phyloP scores from a whole-genome alignment of 306 rosid genomes.

The Lathyrus tuberosus region DNA sequence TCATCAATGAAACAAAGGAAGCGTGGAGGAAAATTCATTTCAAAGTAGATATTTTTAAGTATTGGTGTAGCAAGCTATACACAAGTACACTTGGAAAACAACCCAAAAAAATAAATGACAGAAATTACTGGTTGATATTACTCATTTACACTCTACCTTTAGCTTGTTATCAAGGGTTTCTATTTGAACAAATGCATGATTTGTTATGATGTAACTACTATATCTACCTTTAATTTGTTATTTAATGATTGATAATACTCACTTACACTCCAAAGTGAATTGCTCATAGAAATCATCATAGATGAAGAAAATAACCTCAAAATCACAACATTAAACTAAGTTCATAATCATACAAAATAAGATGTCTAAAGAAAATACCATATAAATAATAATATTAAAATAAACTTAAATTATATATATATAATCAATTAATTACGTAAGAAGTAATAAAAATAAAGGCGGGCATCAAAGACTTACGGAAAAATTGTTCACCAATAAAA shows the following conservation, averaged over 20 bases:
- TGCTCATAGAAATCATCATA: background rate
- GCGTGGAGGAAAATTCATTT: slow-evolving; percentile 28
- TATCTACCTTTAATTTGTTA: no score
- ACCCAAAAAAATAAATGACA: slow-evolving; percentile 20
- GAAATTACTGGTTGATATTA: no score
- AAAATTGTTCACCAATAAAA: background rate
- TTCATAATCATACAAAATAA: background rate
- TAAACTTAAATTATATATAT: background rate
- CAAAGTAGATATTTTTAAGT: slow-evolving; percentile 19
- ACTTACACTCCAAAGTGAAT: no score
- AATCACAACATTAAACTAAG: background rate
- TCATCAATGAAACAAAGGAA: slow-evolving; percentile 32
- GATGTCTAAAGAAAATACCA: background rate
- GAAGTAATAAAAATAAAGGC: no score
- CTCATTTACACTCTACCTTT: no score
- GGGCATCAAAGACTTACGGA: background rate
- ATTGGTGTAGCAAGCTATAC: slow-evolving; percentile 9
- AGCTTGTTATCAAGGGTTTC: no score
- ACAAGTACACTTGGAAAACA: slow-evolving; percentile 26
- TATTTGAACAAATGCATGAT: no score
- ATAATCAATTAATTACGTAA: no score
- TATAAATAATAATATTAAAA: no score
- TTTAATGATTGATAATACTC: no score
- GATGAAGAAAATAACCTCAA: background rate
- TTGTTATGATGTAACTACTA: no score